Base-by-base conservation (phyloP, 2,329 filamentous ascomycete genomes). In the Cercospora sesami region DNA sequence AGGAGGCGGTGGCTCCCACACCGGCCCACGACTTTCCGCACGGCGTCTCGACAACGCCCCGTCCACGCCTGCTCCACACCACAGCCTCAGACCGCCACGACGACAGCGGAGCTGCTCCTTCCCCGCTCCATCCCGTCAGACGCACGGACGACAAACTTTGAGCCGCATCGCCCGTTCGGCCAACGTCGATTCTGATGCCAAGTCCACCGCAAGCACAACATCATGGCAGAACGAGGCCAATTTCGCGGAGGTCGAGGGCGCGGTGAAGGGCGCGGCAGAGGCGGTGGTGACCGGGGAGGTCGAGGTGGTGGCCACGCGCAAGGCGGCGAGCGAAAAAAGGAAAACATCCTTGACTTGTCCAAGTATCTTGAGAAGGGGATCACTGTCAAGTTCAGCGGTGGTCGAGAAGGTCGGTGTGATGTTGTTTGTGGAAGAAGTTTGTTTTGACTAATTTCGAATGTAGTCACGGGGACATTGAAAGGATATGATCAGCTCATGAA, bases 401-500 rank as follows among this genome's bases (percentile, higher is more conserved):
- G 95, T 1, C 85, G 94, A 69, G 93, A 97, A 85, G 92, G 93
- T 95, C 78, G 16, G 51, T 60, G 6, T 12, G 42, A 12, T 6
- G 21, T 5, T 8, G 9, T 30, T 10, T 18, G 16, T 5, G 2
- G 4, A 26, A 28, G 18, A 62, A 6, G 31, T 14, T 57, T n/a
- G 16, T 1, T n/a, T 39, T 28, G 18, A 12, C 63, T 70, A 53
- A 71, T 39, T 10, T 63, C 7, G 51, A 30, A 23, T 36, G 18
- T 76, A 97, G 94, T 97, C 66, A 90, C 89, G 61, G 95, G 95
- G 63, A 92, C 89, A 1, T 85, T 99, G 51, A 98, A 98, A 81
- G 95, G 95, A 70, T 98, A 94, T 80, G 95, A 99, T 79, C 94
- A 95, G 75, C 86, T 99, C 69, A 98, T 98, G 94, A 99, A 99